Conservation (phyloP, 2,329 filamentous ascomycete species). For the Colletotrichum falcatum region DNA sequence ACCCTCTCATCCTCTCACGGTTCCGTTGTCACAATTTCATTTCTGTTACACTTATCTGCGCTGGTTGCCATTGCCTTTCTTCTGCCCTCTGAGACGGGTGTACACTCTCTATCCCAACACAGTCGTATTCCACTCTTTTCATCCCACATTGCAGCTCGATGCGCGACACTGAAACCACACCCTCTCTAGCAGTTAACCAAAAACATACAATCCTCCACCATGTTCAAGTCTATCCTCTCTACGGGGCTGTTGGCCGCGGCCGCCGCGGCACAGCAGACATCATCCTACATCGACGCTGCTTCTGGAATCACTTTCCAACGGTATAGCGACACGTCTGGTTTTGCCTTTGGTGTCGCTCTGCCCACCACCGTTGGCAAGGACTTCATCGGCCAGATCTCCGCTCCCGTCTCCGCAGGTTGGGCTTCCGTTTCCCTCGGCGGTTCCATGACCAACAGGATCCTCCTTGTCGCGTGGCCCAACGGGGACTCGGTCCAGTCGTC, state of each 20-base stretch:
- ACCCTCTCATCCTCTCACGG: neutral
- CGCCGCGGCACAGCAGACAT: slow-evolving; percentile 38
- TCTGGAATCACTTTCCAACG: slow-evolving; percentile 38
- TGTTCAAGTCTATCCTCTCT: slow-evolving; percentile 36
- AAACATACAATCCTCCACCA: slow-evolving; percentile 20
- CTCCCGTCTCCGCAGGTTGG: slow-evolving; percentile 34
- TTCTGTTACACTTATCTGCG: slow-evolving; percentile 22
- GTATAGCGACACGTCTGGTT: slow-evolving; percentile 31
- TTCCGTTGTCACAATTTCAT: slow-evolving; percentile 13
- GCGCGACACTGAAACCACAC: neutral
- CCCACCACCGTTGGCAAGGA: slow-evolving; percentile 34
- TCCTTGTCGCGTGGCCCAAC: slow-evolving; percentile 60
- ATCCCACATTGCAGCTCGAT: neutral
- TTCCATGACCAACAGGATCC: slow-evolving; percentile 57
- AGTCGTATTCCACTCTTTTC: slow-evolving; percentile 36
- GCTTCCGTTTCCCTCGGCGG: slow-evolving; percentile 51
- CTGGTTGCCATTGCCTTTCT: slow-evolving; percentile 34
- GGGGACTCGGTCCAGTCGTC: slow-evolving; percentile 50
- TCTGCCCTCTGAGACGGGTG: slow-evolving; percentile 39
- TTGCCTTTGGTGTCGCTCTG: slow-evolving; percentile 35
- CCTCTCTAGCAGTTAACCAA: slow-evolving; percentile 7
- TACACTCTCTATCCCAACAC: slow-evolving; percentile 33
- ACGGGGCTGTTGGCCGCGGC: slow-evolving; percentile 32
- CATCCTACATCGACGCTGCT: slow-evolving; percentile 26
- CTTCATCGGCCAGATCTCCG: slow-evolving; percentile 41